Conservation (phyloP, 75 land plant species). For the Selaginella moellendorffii region DNA sequence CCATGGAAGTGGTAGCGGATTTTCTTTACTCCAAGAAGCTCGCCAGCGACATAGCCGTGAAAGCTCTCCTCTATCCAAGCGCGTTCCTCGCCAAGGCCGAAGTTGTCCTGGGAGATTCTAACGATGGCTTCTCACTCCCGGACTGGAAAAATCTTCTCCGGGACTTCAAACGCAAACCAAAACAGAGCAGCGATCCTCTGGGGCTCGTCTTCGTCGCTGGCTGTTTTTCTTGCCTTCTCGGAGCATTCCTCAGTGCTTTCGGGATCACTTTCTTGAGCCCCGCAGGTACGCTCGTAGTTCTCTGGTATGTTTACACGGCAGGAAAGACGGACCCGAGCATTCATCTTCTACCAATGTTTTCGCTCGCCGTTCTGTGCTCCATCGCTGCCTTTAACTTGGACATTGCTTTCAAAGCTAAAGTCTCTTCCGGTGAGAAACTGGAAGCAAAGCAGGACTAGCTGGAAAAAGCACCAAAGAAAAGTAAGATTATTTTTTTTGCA, state of each 20-base stretch:
- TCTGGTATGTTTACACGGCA: neutral
- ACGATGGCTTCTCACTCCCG: neutral
- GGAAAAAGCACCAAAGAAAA: too few species aligned
- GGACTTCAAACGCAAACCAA: neutral
- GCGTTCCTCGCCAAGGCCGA: neutral
- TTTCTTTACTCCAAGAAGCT: neutral
- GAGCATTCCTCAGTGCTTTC: neutral
- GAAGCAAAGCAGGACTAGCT: too few species aligned
- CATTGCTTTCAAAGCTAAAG: too few species aligned
- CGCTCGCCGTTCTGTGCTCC: neutral
- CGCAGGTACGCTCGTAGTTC: neutral
- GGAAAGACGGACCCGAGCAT: neutral
- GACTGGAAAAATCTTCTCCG: neutral
- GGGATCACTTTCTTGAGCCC: neutral
- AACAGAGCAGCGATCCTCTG: too few species aligned
- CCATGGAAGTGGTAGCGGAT: neutral
- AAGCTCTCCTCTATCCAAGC: neutral
- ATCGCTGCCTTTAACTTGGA: neutral
- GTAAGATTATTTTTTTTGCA: too few species aligned
- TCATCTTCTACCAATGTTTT: neutral
- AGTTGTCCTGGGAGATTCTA: neutral
- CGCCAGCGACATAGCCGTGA: neutral
- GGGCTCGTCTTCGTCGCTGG: too few species aligned
- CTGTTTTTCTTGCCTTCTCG: neutral
- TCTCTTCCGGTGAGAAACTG: too few species aligned